Evolutionary conservation across 176 grass and related monocot genomes (phyloP).

Genomic region (Oryza australiensis): DNA sequence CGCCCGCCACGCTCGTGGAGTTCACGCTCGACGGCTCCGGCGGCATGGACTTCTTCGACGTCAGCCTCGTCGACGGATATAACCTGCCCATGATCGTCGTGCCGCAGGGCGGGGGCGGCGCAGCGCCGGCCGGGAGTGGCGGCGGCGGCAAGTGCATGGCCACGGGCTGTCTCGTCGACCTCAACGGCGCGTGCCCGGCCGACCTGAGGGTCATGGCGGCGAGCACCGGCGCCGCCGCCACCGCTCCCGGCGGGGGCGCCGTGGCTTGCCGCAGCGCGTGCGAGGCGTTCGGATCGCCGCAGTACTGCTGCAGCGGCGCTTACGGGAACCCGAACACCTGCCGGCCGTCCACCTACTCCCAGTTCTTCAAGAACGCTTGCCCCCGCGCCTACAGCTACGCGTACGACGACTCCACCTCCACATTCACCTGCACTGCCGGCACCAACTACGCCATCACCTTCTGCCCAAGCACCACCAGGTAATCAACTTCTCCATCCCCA

Average conservation of each 20-base stretch:
- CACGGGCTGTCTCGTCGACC: constrained; percentile 81
- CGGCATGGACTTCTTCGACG: constrained; percentile 91
- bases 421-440: constrained; percentile 75
- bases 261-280: constrained; percentile 93
- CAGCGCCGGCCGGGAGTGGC: background rate
- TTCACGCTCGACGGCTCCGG: constrained; percentile 86
- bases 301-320: constrained; percentile 90
- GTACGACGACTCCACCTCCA: constrained; percentile 87
- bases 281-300: constrained; percentile 80
- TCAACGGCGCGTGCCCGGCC: constrained; percentile 73
- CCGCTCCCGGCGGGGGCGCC: background rate
- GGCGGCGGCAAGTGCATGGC: constrained; percentile 60
- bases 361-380: constrained; percentile 97
- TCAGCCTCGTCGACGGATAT: constrained; percentile 92
- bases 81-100: constrained; percentile 79
- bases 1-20: constrained; percentile 77
- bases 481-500: background rate
- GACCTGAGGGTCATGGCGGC: constrained; percentile 50
- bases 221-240: constrained; percentile 8
- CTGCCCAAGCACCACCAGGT: constrained; percentile 84
- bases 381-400: constrained; percentile 96
- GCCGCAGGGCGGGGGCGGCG: constrained; percentile 44
- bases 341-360: constrained; percentile 72
- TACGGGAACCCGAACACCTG: constrained; percentile 87
- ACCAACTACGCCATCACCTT: constrained; percentile 90